Base-by-base conservation (phyloP, 176 grass and related monocot genomes). In the Oryza glumipatula region DNA sequence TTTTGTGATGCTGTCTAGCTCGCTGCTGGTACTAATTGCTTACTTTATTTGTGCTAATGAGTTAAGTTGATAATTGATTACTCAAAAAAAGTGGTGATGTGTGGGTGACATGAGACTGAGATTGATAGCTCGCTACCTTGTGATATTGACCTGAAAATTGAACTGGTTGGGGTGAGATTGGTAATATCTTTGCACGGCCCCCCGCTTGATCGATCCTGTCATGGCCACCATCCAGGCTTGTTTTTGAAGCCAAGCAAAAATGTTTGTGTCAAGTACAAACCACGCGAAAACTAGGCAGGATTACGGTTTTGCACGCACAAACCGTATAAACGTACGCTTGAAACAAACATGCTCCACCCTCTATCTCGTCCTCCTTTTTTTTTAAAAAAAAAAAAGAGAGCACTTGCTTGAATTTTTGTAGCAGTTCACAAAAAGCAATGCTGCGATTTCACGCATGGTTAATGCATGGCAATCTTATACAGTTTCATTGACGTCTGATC, bases 171-270 rank as follows among this genome's bases (percentile, higher is more conserved):
- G 16, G 26, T 4, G 0, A 32, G 1, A 32, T 12, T 26, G 74
- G 80, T 72, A 46, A 11, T 17, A 73, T 67, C 80, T n/a, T 35
- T 11, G 60, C 68, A 15, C 17, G 67, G 33, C 11, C 74, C 74
- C 22, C 6, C 46, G 44, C 23, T 24, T 19, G 76, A 84, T 79
- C 69, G 76, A 84, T 74, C 69, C 84, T 68, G 77, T 56, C 76
- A 70, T 81, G 71, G 65, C 61, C 72, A 77, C 71, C 88, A 72
- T 85, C 72, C 82, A 35, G 49, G 11, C 65, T 78, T 85, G 56
- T 33, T 81, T 71, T 26, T 3, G 64, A 81, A 32, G 78, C 24
- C 70, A 84, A 36, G 46, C 22, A 24, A 2, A 73, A 88, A 45
- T 19, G 26, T 36, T 38, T 26, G 17, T 78, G 74, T 65, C 17